Evolutionary conservation across 2,329 filamentous ascomycete species (phyloP), one percentile per base, ranked within the genome.

Genomic region (Rutstroemia sp.): DNA sequence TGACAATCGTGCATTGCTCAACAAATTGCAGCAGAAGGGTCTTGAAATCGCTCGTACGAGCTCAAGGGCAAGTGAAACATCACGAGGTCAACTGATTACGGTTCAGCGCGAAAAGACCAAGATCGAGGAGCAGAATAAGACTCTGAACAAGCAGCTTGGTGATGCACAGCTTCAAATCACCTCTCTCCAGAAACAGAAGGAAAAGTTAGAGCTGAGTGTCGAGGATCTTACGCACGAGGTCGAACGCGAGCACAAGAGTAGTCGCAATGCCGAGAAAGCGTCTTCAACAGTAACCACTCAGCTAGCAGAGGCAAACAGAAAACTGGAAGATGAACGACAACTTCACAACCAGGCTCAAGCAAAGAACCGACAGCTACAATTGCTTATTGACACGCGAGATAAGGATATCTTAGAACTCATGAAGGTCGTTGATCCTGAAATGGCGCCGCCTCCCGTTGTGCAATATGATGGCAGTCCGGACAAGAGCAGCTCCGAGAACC

Each of bases 1-100:
- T 65, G 92, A 97, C 73, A 97, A 97, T 67, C 86, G 90, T 51
- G 87, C 91, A 5, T 76, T 99, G n/a, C 79, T 97, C 62, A 97
- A 96, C 75, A 97, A 97, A 72, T 79, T 99, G 17, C 92, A 97
- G 67, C 92, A 97, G 67, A 97, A 97, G 76, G 94, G 95, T 30
- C 80, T 99, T 6, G 92, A 99, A 68, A 95, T 99, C 70, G 92
- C 92, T 42, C 83, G 94, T 47, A 94, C 92, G 0, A 89, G 83
- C 58, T 95, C 92, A 5, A 86, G 87, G 58, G 92, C 88, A 30
- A 91, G 82, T 59, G 92, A 97, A 64, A 88, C 84, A 34, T 89
- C 91, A 48, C 85, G 92, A 39, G 80, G 85, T 2, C 88, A 94
- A 63, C 77, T 96, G 48, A 72, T 82, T 40, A 83, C 86, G 57